phyloP scores from a whole-genome alignment of 306 rosid species.

The Ochetophila trinervis region DNA sequence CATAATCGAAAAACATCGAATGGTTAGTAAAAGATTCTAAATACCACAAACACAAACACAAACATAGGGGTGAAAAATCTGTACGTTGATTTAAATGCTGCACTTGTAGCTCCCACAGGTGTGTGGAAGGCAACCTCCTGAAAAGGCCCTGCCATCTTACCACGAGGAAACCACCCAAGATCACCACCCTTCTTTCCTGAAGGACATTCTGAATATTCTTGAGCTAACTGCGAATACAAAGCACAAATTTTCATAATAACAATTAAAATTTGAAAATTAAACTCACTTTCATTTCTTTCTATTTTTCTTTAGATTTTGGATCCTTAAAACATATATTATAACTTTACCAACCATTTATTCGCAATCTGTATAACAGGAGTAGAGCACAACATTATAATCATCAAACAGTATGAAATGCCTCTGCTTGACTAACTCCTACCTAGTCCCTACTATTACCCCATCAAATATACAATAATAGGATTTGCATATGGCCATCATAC shows the following conservation, averaged over 20 bases:
- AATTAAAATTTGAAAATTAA: no score
- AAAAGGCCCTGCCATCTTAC: conserved; percentile 98
- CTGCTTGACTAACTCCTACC: no score
- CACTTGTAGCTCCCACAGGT: conserved; percentile 73
- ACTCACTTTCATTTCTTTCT: not conserved
- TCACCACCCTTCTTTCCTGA: conserved; percentile 99
- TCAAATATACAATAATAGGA: no score
- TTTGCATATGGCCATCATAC: no score
- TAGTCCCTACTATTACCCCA: no score
- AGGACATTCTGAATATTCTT: conserved; percentile 93
- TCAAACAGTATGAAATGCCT: no score
- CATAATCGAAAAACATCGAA: conserved; percentile 24
- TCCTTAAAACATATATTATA: no score
- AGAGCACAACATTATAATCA: no score
- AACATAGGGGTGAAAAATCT: conserved; percentile 7
- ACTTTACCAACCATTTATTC: no score
- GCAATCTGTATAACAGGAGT: no score
- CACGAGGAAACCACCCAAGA: conserved; percentile 98
- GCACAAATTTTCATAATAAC: not conserved
- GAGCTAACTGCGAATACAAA: conserved; percentile 57
- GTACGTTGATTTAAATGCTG: conserved; percentile 94
- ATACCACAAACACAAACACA: no score
- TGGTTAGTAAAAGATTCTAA: not conserved
- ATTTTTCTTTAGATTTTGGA: not conserved
- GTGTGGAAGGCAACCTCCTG: conserved; percentile 94